Evolutionary conservation across 2,329 filamentous ascomycete species (phyloP).

Genomic region (Fusarium papillatum): DNA sequence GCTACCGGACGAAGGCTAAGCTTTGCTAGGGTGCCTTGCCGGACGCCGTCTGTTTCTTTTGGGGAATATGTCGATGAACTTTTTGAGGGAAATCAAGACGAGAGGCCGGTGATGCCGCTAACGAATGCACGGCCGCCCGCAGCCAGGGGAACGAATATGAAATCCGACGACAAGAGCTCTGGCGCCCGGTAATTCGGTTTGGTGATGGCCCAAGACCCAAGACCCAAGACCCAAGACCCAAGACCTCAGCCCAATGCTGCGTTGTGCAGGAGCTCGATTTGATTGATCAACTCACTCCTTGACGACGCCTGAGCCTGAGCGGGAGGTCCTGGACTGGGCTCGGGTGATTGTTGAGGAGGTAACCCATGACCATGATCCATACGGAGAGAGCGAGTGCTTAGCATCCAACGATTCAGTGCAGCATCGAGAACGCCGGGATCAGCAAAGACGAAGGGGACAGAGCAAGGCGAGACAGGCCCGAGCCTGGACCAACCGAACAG

Average conservation of each 20-base stretch:
- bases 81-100: constrained; percentile 36
- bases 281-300: background rate
- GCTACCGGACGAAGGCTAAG: constrained; percentile 36
- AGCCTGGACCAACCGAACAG: constrained; percentile 31
- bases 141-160: constrained; percentile 27
- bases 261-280: background rate
- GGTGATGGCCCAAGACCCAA: background rate
- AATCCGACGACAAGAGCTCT: constrained; percentile 14
- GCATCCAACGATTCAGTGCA: constrained; percentile 20
- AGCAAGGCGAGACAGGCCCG: constrained; percentile 29
- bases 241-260: constrained; percentile 4
- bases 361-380: constrained; percentile 12
- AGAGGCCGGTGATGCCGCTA: constrained; percentile 30
- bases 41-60: constrained; percentile 34
- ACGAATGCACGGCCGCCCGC: constrained; percentile 34
- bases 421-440: constrained; percentile 19
- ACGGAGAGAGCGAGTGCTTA: constrained; percentile 13
- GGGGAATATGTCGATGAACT: constrained; percentile 17
- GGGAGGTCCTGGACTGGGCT: constrained; percentile 9
- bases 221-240: background rate
- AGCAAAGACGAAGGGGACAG: background rate
- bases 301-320: background rate
- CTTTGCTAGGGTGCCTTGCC: constrained; percentile 37
- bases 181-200: constrained; percentile 7
- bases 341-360: background rate